Conservation (phyloP, 768 basidiomycete genomes). For the Pilatotrama ljubarskyi region DNA sequence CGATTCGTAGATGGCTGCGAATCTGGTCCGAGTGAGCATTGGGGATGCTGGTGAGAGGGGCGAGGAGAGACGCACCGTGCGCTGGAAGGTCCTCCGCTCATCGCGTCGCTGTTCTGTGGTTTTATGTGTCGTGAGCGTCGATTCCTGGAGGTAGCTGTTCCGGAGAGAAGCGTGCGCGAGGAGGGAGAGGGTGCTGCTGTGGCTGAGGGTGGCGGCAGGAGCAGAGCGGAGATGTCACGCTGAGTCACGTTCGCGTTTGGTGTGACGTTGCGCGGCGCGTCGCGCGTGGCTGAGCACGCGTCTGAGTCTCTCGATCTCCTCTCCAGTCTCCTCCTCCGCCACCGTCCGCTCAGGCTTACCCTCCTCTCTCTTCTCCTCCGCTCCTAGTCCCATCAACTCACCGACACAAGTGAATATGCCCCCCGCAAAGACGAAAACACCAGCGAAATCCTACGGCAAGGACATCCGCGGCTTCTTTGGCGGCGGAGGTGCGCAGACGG, state of each 20-base stretch:
- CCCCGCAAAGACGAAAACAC: slow-evolving; percentile 17
- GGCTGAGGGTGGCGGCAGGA: slow-evolving; percentile 1
- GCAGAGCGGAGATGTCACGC: slow-evolving; percentile 4
- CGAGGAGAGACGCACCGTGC: not conserved
- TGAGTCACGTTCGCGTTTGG: slow-evolving; percentile 4
- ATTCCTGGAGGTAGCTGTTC: too few species aligned
- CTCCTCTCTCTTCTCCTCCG: not conserved
- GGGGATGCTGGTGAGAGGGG: not conserved
- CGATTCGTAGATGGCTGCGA: slow-evolving; percentile 46
- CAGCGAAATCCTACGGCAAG: slow-evolving; percentile 22
- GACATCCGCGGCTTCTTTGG: slow-evolving; percentile 34
- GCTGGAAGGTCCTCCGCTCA: not conserved
- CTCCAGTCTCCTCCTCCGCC: not conserved
- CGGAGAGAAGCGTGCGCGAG: not conserved
- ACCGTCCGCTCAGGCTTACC: not conserved
- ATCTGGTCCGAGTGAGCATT: slow-evolving; percentile 33
- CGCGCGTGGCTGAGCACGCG: slow-evolving; percentile 2
- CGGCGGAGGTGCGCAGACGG: slow-evolving; percentile 8
- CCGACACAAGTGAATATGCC: slow-evolving; percentile 9
- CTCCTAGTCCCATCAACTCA: too few species aligned
- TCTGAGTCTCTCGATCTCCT: not conserved
- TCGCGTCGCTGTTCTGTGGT: not conserved
- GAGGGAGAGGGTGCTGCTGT: not conserved
- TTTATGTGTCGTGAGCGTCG: not conserved
- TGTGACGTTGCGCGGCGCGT: slow-evolving; percentile 17